phyloP scores from a whole-genome alignment of 192 early-diverging fungal species.

The Gaertneriomyces semiglobifer region DNA sequence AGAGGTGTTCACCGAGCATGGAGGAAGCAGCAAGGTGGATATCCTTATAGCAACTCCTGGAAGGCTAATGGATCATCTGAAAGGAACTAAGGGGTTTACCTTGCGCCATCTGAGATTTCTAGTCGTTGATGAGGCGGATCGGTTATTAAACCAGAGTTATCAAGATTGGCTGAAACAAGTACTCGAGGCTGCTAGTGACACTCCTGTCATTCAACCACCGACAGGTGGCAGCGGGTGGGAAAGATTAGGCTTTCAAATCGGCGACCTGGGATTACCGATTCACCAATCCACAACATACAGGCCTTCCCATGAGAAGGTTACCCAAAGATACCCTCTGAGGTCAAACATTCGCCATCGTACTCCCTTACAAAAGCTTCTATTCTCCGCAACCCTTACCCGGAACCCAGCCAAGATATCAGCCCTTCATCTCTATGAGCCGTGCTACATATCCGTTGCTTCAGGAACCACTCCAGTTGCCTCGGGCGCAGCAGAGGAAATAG shows the following conservation, averaged over 20 bases:
- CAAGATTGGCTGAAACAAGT: conserved; percentile 87
- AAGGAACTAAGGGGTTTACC: conserved; percentile 80
- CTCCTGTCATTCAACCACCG: background rate
- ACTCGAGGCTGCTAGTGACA: conserved; percentile 55
- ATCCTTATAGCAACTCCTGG: conserved; percentile 95
- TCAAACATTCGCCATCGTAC: conserved; percentile 28
- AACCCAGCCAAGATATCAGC: conserved; percentile 90
- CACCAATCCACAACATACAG: conserved; percentile 31
- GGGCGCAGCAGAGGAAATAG: conserved; percentile 28
- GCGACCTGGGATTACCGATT: conserved; percentile 21
- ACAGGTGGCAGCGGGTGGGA: background rate
- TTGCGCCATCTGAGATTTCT: conserved; percentile 88
- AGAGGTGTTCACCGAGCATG: conserved; percentile 26
- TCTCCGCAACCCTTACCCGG: conserved; percentile 91
- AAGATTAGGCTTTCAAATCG: conserved; percentile 15
- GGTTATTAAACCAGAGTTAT: conserved; percentile 85
- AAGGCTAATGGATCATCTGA: conserved; percentile 85
- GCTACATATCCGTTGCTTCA: conserved; percentile 75
- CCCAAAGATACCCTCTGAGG: background rate
- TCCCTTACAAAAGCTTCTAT: conserved; percentile 85
- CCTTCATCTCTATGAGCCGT: conserved; percentile 74
- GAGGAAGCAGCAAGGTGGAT: conserved; percentile 74
- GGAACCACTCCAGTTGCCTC: conserved; percentile 38
- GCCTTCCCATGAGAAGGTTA: conserved; percentile 11
- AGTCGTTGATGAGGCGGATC: conserved; percentile 96